A percentile compares a stretch with the other conserved stretches of the same genome.
Conservation (phyloP, 208 protist species). For the Endotrypanum monterogeii region DNA sequence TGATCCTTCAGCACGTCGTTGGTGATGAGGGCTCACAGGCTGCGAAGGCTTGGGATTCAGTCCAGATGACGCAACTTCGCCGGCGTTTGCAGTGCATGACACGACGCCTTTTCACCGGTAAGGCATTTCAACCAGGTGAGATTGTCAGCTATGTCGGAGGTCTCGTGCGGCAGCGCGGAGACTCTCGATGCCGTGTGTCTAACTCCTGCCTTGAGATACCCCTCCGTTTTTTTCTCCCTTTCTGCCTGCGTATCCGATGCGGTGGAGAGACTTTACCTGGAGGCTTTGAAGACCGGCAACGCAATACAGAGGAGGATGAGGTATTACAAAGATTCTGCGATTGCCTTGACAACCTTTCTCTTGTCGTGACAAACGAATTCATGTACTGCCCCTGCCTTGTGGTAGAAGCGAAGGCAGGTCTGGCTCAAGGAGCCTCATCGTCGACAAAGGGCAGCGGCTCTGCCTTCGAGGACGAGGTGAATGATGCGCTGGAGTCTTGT, state of each 20-base stretch:
- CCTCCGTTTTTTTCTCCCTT: constrained; percentile 61
- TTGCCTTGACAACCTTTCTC: constrained; percentile 45
- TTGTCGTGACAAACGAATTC: constrained; percentile 87
- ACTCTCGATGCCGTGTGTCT: constrained; percentile 55
- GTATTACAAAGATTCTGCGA: constrained; percentile 35
- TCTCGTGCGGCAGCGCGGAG: constrained; percentile 35
- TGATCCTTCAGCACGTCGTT: constrained; percentile 16
- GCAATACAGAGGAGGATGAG: not conserved
- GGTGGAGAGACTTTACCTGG: not conserved
- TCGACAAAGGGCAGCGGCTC: not conserved
- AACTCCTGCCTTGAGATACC: constrained; percentile 73
- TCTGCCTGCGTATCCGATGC: constrained; percentile 22
- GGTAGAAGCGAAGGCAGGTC: constrained; percentile 14
- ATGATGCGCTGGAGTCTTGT: constrained; percentile 42
- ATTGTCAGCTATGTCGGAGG: constrained; percentile 78
- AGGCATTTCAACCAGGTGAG: constrained; percentile 72
- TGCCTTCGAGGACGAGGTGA: constrained; percentile 11
- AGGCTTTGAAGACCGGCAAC: not conserved
- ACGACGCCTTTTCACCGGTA: constrained; percentile 67
- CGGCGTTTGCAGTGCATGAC: constrained; percentile 49
- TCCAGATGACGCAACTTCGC: constrained; percentile 19
- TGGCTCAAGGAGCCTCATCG: not conserved
- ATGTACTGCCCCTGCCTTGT: constrained; percentile 86
- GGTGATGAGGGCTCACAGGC: no score
- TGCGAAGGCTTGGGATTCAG: constrained; percentile 5